phyloP scores from a whole-genome alignment of 257 asterid species.

The Marsdenia floribunda region DNA sequence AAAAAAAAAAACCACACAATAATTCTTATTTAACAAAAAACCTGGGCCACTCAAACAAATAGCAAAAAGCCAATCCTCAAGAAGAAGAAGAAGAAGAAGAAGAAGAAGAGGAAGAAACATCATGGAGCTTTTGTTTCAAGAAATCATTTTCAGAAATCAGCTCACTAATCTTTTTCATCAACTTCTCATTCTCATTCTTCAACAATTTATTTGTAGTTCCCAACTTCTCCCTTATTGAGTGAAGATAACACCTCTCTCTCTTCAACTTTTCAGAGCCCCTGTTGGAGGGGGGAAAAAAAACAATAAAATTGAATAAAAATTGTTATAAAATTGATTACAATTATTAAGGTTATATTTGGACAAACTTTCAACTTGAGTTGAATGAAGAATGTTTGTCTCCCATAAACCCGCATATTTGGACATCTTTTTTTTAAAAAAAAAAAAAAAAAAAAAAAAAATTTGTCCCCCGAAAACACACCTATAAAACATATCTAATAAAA shows the following conservation, averaged over 20 bases:
- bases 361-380: too few relatives aligned
- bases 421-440: too few relatives aligned
- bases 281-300: not conserved
- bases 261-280: not conserved
- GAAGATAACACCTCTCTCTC: not conserved
- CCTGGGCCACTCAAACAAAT: not conserved
- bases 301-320: not conserved
- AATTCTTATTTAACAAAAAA: not conserved
- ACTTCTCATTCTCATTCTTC: conserved; percentile 1
- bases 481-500: too few relatives aligned
- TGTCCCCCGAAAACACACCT: too few relatives aligned
- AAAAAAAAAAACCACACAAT: too few relatives aligned
- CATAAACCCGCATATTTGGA: too few relatives aligned
- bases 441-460: too few relatives aligned
- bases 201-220: conserved; percentile 1
- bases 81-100: not conserved
- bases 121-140: conserved; percentile 2
- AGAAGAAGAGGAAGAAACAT: not conserved
- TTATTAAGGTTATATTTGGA: too few relatives aligned
- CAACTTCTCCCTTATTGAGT: conserved; percentile 1
- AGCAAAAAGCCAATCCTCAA: not conserved
- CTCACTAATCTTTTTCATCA: not conserved
- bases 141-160: not conserved
- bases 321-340: too few relatives aligned
- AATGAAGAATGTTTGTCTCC: too few relatives aligned